A percentile compares a stretch with the other conserved stretches of the same genome.
phyloP scores from a whole-genome alignment of 2,329 filamentous ascomycete species.

The Davidsoniella australis region DNA sequence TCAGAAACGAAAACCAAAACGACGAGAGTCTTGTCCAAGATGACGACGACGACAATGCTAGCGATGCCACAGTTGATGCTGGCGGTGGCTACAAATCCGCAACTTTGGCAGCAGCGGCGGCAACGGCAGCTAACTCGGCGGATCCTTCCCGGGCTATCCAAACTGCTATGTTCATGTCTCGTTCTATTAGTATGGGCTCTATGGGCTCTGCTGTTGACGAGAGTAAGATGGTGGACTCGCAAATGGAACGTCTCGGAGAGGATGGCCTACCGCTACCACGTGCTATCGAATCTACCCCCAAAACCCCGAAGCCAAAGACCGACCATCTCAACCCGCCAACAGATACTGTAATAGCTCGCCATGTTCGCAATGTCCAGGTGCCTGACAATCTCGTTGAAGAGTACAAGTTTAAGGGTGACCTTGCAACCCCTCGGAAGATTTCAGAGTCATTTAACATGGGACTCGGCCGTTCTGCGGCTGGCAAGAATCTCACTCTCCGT shows the following conservation, averaged over 20 bases:
- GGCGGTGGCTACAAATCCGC: slow-evolving; percentile 19
- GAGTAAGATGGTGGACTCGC: slow-evolving; percentile 22
- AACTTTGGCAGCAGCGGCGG: slow-evolving; percentile 9
- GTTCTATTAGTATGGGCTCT: slow-evolving; percentile 70
- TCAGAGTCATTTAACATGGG: slow-evolving; percentile 32
- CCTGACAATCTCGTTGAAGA: slow-evolving; percentile 77
- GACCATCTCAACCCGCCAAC: slow-evolving; percentile 47
- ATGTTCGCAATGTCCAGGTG: slow-evolving; percentile 78
- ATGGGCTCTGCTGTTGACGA: slow-evolving; percentile 64
- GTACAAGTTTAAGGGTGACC: slow-evolving; percentile 59
- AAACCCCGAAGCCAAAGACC: slow-evolving; percentile 51
- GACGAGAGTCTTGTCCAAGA: slow-evolving; percentile 1
- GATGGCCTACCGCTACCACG: slow-evolving; percentile 21
- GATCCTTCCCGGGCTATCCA: slow-evolving; percentile 40
- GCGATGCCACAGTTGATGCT: slow-evolving; percentile 51
- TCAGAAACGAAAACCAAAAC: slow-evolving; percentile 1
- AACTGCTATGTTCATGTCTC: slow-evolving; percentile 25
- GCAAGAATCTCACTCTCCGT: slow-evolving; percentile 71
- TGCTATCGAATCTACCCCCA: slow-evolving; percentile 30
- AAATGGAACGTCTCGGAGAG: slow-evolving; percentile 32
- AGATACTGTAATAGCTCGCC: slow-evolving; percentile 75
- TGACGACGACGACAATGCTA: slow-evolving; percentile 47
- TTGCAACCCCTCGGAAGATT: slow-evolving; percentile 39
- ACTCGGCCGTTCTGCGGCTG: slow-evolving; percentile 29
- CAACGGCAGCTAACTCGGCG: slow-evolving; percentile 61